Percentiles rank a stretch among this genome's conserved stretches.
Evolutionary conservation across 257 asterid genomes (phyloP).

Genomic region (Solanum microdontum): DNA sequence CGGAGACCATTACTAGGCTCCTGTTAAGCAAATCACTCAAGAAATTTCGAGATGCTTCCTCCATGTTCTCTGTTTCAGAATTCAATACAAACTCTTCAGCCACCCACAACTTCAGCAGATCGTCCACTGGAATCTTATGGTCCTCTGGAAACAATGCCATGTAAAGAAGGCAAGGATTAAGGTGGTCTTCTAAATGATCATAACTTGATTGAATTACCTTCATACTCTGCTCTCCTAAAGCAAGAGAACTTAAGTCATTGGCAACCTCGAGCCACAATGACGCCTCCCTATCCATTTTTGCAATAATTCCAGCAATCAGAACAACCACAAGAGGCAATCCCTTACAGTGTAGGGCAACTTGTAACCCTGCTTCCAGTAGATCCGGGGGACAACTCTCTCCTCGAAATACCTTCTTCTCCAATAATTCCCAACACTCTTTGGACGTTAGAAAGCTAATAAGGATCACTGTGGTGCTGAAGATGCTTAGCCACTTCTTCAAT

Average conservation of each 20-base stretch:
- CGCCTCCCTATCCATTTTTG: not conserved
- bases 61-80: not conserved
- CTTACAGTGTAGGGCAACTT: not conserved
- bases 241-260: not conserved
- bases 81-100: not conserved
- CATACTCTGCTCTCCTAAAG: not conserved
- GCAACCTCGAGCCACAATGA: not conserved
- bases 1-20: not conserved
- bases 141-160: not conserved
- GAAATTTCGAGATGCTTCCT: not conserved
- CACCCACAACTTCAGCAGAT: not conserved
- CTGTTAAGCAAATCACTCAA: not conserved
- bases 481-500: not conserved
- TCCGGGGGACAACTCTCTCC: not conserved
- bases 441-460: not conserved
- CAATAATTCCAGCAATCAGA: not conserved
- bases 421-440: not conserved
- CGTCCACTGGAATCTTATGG: not conserved
- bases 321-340: not conserved
- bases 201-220: not conserved
- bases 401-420: not conserved
- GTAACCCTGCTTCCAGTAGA: not conserved
- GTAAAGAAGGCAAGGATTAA: not conserved
- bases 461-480: not conserved
- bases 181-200: not conserved